These are phyloP conservation scores for Hemileccinum impolitum DNA, from an alignment of 768 basidiomycete species.

Conservation along the genomic window DNA sequence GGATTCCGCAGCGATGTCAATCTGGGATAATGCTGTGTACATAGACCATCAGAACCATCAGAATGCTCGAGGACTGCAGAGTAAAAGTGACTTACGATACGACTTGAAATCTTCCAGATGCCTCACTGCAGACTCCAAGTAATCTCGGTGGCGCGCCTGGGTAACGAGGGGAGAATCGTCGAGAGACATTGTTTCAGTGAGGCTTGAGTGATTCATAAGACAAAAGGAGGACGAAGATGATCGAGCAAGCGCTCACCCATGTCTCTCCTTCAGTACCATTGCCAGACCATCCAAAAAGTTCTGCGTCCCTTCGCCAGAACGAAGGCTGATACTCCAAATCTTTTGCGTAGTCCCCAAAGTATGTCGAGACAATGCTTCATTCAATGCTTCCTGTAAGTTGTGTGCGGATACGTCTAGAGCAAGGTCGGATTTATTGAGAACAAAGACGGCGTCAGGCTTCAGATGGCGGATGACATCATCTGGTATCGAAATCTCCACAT, in stretches of 20 bases:
- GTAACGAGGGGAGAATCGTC: conserved; percentile 60
- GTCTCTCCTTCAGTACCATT: conserved; percentile 36
- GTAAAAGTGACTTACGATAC: conserved; percentile 24
- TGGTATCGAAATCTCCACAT: conserved; percentile 36
- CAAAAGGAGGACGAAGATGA: neutral
- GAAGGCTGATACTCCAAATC: conserved; percentile 64
- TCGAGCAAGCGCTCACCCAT: conserved; percentile 13
- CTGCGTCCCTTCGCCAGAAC: conserved; percentile 51
- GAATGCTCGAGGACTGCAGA: neutral
- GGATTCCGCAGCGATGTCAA: conserved; percentile 84
- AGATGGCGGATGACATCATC: conserved; percentile 48
- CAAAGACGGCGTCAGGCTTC: conserved; percentile 55
- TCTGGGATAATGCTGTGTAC: conserved; percentile 55
- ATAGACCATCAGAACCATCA: conserved; percentile 1
- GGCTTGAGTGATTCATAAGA: conserved; percentile 8
- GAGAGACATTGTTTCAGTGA: conserved; percentile 20
- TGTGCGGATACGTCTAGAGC: conserved; percentile 14
- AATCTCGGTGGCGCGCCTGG: conserved; percentile 73
- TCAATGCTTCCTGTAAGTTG: conserved; percentile 18
- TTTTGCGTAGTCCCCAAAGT: neutral
- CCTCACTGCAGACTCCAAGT: conserved; percentile 61
- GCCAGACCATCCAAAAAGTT: conserved; percentile 62
- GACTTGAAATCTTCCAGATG: conserved; percentile 30
- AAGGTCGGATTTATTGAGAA: conserved; percentile 81
- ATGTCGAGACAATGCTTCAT: conserved; percentile 10